Percentiles rank a stretch among this genome's conserved stretches.
Evolutionary conservation across 352 stramenopile species (phyloP).

Genomic region (Globisporangium cederbergense): DNA sequence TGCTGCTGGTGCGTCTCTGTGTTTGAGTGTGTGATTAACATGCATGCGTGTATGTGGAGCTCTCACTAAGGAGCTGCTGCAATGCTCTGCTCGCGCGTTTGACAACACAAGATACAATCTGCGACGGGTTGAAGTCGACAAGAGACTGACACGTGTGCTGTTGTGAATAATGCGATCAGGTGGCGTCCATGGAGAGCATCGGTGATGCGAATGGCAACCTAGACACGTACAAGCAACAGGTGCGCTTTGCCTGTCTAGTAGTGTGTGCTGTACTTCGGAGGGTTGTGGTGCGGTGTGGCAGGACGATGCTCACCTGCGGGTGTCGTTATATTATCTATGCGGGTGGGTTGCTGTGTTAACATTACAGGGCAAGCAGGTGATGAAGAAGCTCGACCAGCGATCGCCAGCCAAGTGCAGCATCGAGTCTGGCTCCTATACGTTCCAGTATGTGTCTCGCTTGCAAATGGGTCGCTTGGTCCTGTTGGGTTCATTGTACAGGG

Average conservation of each 20-base stretch:
- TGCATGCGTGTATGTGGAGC: not conserved
- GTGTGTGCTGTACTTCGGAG: not conserved
- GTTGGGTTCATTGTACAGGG: not conserved
- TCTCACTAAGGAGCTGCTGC: not conserved
- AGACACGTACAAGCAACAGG: conserved; percentile 89
- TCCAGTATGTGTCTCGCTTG: conserved; percentile 71
- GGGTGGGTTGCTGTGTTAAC: not conserved
- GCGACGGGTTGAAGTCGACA: not conserved
- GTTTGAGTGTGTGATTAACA: not conserved
- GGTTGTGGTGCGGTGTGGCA: not conserved
- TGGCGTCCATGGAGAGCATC: conserved; percentile 92
- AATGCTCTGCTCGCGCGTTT: not conserved
- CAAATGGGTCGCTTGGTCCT: conserved; percentile 25
- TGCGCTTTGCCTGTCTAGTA: conserved; percentile 8
- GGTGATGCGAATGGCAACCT: conserved; percentile 78
- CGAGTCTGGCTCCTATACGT: conserved; percentile 89
- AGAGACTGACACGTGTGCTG: not conserved
- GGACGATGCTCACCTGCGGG: not conserved
- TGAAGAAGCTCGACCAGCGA: conserved; percentile 90
- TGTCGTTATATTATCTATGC: not conserved
- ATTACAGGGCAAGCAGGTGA: conserved; percentile 89
- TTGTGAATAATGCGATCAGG: conserved; percentile 34
- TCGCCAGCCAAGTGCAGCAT: conserved; percentile 94
- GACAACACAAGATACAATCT: not conserved
- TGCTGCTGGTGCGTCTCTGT: conserved; percentile 75